Evolutionary conservation across 306 rosid genomes (phyloP).

Genomic region (Malus sieversii): DNA sequence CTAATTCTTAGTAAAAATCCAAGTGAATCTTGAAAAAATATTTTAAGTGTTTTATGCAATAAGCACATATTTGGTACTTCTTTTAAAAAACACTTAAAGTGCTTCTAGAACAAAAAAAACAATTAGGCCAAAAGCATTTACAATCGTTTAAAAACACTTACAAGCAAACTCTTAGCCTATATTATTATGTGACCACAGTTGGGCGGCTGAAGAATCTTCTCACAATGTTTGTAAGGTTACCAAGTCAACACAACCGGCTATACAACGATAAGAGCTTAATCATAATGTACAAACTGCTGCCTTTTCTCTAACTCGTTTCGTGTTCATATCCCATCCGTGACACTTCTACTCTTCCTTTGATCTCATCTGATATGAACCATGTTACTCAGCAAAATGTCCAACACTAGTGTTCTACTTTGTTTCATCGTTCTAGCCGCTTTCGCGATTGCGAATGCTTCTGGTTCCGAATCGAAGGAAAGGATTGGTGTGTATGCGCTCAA

Average conservation of each 20-base stretch:
- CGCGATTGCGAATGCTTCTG: conserved; percentile 28
- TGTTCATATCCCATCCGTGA: neutral
- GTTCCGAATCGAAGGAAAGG: conserved; percentile 1
- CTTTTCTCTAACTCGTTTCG: neutral
- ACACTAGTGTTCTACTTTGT: conserved; percentile 17
- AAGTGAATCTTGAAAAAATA: too few relatives aligned
- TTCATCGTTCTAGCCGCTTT: conserved; percentile 26
- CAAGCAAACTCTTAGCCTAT: neutral
- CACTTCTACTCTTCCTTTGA: neutral
- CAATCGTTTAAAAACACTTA: too few relatives aligned
- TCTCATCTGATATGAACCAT: too few relatives aligned
- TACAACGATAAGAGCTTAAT: neutral
- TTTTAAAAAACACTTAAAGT: too few relatives aligned
- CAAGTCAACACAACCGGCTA: conserved; percentile 2
- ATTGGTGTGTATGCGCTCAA: conserved; percentile 34
- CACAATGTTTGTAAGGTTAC: neutral
- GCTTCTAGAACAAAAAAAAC: rapidly evolving
- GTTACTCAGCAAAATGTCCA: conserved; percentile 18
- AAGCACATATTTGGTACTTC: too few relatives aligned
- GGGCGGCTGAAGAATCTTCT: neutral
- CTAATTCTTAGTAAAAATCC: too few relatives aligned
- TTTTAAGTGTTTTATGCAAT: too few relatives aligned
- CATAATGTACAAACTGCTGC: neutral
- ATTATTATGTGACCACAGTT: neutral
- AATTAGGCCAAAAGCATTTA: too few relatives aligned